A percentile compares a stretch with the other conserved stretches of the same genome.
phyloP scores from a whole-genome alignment of 441 rosid species.

The Viola pubescens region DNA sequence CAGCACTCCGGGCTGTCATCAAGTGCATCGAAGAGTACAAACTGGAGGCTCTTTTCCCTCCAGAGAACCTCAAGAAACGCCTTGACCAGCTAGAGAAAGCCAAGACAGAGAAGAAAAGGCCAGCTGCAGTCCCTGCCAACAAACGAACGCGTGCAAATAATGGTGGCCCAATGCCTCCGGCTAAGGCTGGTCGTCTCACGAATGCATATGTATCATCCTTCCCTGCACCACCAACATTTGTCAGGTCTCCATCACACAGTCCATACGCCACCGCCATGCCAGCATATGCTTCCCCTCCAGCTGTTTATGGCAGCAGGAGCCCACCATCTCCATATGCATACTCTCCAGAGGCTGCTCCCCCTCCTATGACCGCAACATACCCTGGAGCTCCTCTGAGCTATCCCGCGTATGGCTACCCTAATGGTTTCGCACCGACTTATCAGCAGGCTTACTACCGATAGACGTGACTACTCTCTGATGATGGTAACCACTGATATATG shows the following conservation, averaged over 20 bases:
- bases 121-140: constrained; percentile 79
- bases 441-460: constrained; percentile 98
- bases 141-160: constrained; percentile 84
- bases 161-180: constrained; percentile 98
- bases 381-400: constrained; percentile 72
- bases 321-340: constrained; percentile 68
- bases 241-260: constrained; percentile 72
- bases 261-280: constrained; percentile 60
- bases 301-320: constrained; percentile 65
- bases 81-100: constrained; percentile 89
- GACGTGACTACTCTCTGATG: constrained; percentile 53
- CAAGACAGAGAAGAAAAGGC: constrained; percentile 81
- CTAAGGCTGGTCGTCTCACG: constrained; percentile 87
- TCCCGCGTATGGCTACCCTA: constrained; percentile 64
- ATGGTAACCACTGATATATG: constrained; percentile 90
- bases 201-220: constrained; percentile 93
- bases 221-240: constrained; percentile 61
- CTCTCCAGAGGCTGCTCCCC: constrained; percentile 74
- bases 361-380: constrained; percentile 47
- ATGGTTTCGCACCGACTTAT: constrained; percentile 71
- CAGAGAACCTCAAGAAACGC: constrained; percentile 92
- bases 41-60: constrained; percentile 72
- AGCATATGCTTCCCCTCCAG: constrained; percentile 62
- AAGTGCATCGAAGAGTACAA: constrained; percentile 98
- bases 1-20: constrained; percentile 79